These are phyloP conservation scores for Stropharia rugosoannulata DNA, from an alignment of 768 basidiomycete species.

Conservation along the genomic window DNA sequence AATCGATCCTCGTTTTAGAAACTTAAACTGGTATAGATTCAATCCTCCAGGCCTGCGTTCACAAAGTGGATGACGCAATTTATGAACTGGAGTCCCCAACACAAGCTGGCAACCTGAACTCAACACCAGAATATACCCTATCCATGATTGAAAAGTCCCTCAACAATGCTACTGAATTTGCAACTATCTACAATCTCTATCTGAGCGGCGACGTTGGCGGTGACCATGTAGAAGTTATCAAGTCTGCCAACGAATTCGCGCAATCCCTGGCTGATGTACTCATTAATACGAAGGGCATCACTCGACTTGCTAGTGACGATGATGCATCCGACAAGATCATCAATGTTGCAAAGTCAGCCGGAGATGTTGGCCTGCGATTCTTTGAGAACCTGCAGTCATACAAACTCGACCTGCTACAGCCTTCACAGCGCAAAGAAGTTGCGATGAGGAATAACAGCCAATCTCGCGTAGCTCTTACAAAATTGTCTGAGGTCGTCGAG, in stretches of 20 bases:
- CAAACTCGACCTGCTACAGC: constrained; percentile 81
- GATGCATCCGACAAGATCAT: constrained; percentile 92
- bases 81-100: constrained; percentile 97
- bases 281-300: constrained; percentile 93
- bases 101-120: constrained; percentile 91
- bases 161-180: constrained; percentile 95
- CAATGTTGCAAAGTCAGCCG: constrained; percentile 77
- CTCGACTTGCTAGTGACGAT: constrained; percentile 86
- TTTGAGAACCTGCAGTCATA: constrained; percentile 97
- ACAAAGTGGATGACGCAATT: constrained; percentile 95
- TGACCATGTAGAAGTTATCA: constrained; percentile 97
- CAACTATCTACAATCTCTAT: constrained; percentile 89
- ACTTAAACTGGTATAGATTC: constrained; percentile 62
- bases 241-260: constrained; percentile 94
- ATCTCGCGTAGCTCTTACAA: constrained; percentile 75
- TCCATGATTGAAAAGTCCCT: constrained; percentile 98
- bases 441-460: constrained; percentile 90
- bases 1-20: constrained; percentile 3
- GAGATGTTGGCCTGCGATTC: constrained; percentile 86
- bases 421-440: constrained; percentile 76
- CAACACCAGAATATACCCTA: constrained; percentile 97
- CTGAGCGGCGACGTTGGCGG: constrained; percentile 86
- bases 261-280: constrained; percentile 92
- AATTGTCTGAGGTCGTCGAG: constrained; percentile 87
- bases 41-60: constrained; percentile 92